phyloP scores from a whole-genome alignment of 106 monocot genomes.

The Phalaenopsis equestris region DNA sequence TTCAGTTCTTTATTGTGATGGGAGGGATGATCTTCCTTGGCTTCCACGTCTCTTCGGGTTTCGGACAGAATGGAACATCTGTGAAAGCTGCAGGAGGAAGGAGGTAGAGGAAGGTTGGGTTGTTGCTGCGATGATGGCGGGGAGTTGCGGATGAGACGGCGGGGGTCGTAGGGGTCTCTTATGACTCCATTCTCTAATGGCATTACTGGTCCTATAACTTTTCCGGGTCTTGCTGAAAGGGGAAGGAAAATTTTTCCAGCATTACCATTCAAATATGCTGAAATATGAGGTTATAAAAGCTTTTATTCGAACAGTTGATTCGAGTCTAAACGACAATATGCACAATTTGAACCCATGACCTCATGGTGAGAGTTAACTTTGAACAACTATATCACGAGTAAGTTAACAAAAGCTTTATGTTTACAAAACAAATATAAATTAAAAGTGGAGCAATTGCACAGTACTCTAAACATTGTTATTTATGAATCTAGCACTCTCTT shows the following conservation, averaged over 20 bases:
- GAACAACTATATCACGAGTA: no score
- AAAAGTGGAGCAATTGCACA: no score
- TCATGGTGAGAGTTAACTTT: no score
- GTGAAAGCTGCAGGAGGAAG: constrained; percentile 30
- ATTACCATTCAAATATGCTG: background rate
- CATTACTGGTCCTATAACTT: constrained; percentile 59
- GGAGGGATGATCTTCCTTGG: constrained; percentile 10
- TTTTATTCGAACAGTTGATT: no score
- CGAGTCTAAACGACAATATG: no score
- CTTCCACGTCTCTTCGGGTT: background rate
- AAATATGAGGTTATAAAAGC: background rate
- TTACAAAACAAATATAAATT: no score
- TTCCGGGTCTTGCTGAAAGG: constrained; percentile 63
- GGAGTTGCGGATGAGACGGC: constrained; percentile 47
- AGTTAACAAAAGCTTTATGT: no score
- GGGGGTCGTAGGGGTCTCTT: constrained; percentile 46
- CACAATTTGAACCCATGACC: no score
- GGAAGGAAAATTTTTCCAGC: background rate
- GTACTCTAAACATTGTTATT: no score
- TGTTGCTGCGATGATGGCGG: constrained; percentile 20
- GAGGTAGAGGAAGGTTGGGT: constrained; percentile 27
- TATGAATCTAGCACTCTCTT: no score
- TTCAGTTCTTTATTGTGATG: constrained; percentile 14
- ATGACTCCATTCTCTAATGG: constrained; percentile 44
- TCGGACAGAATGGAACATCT: background rate